phyloP scores from a whole-genome alignment of 1,284 basidiomycete species.

The Sparassis latifolia region DNA sequence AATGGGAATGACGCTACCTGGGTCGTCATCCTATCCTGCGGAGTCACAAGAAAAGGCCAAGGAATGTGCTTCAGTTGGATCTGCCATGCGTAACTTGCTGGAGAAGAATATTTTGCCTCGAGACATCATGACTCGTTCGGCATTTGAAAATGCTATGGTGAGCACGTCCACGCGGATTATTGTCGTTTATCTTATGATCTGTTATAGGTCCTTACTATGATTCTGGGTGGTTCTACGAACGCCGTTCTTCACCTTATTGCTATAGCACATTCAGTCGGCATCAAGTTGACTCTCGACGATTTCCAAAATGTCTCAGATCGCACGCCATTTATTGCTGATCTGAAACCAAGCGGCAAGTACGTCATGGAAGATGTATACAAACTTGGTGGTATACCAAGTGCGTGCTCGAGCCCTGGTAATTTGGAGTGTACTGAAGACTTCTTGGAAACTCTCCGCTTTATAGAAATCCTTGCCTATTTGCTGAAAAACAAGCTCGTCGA shows the following conservation, averaged over 20 bases:
- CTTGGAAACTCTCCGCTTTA: conserved; percentile 4
- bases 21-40: conserved; percentile 94
- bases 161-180: conserved; percentile 2
- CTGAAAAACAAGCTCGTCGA: conserved; percentile 79
- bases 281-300: conserved; percentile 79
- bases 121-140: conserved; percentile 93
- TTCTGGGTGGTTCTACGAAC: conserved; percentile 91
- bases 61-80: conserved; percentile 81
- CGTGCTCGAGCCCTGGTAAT: conserved; percentile 20
- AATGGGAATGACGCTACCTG: conserved; percentile 92
- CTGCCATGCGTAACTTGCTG: conserved; percentile 78
- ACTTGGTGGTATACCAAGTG: conserved; percentile 84
- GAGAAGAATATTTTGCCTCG: conserved; percentile 90
- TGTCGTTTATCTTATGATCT: conserved; percentile 9
- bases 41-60: conserved; percentile 81
- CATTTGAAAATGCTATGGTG: conserved; percentile 97
- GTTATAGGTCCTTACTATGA: conserved; percentile 81
- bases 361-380: conserved; percentile 89
- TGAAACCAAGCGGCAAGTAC: conserved; percentile 89
- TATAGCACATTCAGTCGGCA: conserved; percentile 83
- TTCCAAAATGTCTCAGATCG: conserved; percentile 83
- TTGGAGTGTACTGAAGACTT: not conserved
- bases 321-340: conserved; percentile 83
- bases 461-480: conserved; percentile 79
- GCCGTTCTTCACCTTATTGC: conserved; percentile 90